Evolutionary conservation across 2,329 filamentous ascomycete genomes (phyloP), one percentile per base, ranked within the genome.

Genomic region (Dendrostoma leiphaemia): DNA sequence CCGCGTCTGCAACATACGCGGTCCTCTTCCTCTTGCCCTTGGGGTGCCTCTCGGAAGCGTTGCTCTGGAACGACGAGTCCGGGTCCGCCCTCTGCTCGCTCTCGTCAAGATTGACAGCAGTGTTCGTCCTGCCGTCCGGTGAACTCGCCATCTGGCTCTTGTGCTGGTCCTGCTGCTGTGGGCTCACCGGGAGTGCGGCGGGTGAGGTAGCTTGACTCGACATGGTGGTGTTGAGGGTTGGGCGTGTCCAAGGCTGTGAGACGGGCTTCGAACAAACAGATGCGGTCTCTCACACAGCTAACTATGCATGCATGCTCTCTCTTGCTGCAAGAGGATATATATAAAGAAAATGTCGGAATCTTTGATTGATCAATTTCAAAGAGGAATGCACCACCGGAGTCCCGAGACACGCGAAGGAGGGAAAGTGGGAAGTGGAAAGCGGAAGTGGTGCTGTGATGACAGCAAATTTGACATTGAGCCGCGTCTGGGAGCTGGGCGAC

Each of bases 21-120:
- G 83, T 86, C 60, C 83, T 72, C 69, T 85, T 86, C 71, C 83
- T 75, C 74, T 82, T 84, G 60, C 76, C 78, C 70, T 82, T 83
- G 59, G 81, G 80, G 60, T 83, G 81, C 38, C 73, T 71, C 55
- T 73, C 70, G 23, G 49, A 51, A 13, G 59, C 48, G 31, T 51
- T 57, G 54, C 54, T 59, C 54, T 51, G 50, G 47, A 54, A 53
- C 15, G 54, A 57, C 13, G 52, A 56, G 31, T 58, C 56, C 24
- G 53, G 24, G 17, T 56, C 56, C n/a, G 12, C 32, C 26, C 29
- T 49, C 17, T 59, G 43, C 26, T 32, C 26, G 21, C 46, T 19
- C 21, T 55, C 53, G 19, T 51, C 53, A 17, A 46, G 19, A 13
- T 51, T 54, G 12, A 54, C 46, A 8, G 43, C 43, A 3, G 56